Base-by-base conservation (phyloP, 1,284 basidiomycete genomes). In the Melampsora larici-populina region DNA sequence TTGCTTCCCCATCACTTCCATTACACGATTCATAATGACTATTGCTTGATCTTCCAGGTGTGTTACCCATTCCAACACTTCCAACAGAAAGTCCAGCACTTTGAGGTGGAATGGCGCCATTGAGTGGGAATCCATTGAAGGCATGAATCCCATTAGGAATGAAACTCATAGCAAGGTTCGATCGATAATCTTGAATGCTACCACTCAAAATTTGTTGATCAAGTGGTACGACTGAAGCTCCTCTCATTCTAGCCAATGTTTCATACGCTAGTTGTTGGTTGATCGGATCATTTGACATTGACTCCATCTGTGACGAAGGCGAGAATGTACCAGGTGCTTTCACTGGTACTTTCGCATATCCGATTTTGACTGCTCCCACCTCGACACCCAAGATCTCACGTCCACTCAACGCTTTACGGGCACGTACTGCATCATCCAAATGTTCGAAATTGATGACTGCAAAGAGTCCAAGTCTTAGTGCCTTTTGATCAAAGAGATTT, bases 381-480 rank as follows among this genome's bases (percentile, higher is more conserved):
- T 98, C 95, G 80, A 91, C 91, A 11, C 96, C 96, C 33, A 99
- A 87, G 31, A 98, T 92, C 83, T 98, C 96, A 66, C 93, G 90
- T 29, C 93, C 94, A 82, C 97, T 96, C 78, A 99, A 87, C 21
- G 95, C 92, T 84, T 97, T 97, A 79, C 95, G 89, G 46, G 96
- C 96, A 36, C 93, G 88, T 77, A 97, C 92, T 58, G 96, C 97
- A 83, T 97, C 95, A 83, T 98, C 97, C 65, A 97, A 87, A 77
- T 93, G 90, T 85, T 99, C 96, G 84, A 97, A 99, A 84, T 99
- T 99, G 86, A 98, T 91, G 90, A 84, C 81, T 72, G 75, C 51
- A 24, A 36, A 33, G 64, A 60, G 21, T 55, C 48, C 9, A 13
- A 69, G 46, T 4, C 4, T 68, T 80, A 79, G 24, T n/a, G n/a